phyloP scores from a whole-genome alignment of 176 grass and related monocot species.

The Aegilops speltoides region DNA sequence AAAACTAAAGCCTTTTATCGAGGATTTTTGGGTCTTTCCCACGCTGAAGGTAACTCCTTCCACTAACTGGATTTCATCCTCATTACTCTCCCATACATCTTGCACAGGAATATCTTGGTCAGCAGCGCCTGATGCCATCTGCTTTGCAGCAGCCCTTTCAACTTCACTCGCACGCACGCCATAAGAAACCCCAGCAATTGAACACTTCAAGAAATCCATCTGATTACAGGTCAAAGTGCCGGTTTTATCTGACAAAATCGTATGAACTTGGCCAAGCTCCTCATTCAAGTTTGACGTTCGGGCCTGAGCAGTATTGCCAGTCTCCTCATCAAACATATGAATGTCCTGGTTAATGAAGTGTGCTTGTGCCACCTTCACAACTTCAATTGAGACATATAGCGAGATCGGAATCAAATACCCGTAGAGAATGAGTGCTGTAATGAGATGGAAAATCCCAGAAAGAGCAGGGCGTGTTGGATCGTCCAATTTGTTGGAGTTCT shows the following conservation, averaged over 20 bases:
- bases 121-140: conserved; percentile 59
- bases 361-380: conserved; percentile 92
- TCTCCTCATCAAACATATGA: conserved; percentile 97
- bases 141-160: conserved; percentile 87
- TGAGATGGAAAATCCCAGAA: conserved; percentile 95
- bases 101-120: conserved; percentile 40
- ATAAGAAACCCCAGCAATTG: conserved; percentile 84
- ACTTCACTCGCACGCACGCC: conserved; percentile 89
- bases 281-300: conserved; percentile 97
- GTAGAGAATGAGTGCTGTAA: conserved; percentile 96
- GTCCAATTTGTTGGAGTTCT: conserved; percentile 53
- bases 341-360: conserved; percentile 94
- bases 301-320: conserved; percentile 77
- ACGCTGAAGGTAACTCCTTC: conserved; percentile 45
- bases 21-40: conserved; percentile 53
- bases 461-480: conserved; percentile 58
- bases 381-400: conserved; percentile 92
- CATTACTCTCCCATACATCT: conserved; percentile 60
- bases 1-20: conserved; percentile 91
- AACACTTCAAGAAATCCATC: conserved; percentile 99
- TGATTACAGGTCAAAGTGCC: conserved; percentile 98
- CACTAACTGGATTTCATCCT: conserved; percentile 65
- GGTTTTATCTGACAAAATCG: conserved; percentile 91
- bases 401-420: conserved; percentile 98
- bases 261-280: conserved; percentile 96